Conservation (phyloP, 2,329 filamentous ascomycete species). For the Catunica adiposa region DNA sequence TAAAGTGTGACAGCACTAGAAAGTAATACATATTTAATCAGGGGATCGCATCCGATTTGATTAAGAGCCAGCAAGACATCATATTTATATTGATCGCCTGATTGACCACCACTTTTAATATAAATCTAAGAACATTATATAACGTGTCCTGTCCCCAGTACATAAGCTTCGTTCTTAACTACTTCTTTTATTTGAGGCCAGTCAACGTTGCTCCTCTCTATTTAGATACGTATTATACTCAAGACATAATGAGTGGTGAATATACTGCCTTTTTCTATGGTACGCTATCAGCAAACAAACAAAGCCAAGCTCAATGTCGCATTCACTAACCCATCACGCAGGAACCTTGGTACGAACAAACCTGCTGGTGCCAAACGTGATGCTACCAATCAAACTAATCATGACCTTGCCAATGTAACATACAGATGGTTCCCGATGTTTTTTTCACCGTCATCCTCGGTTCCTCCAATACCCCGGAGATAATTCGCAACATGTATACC, state of each 20-base stretch:
- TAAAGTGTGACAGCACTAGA: no score
- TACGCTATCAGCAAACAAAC: conserved; percentile 18
- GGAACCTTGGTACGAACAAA: conserved; percentile 23
- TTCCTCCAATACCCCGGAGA: conserved; percentile 29
- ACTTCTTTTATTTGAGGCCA: no score
- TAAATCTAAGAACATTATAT: no score
- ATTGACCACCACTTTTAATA: no score
- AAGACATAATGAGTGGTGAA: conserved; percentile 10
- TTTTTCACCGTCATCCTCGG: conserved; percentile 74
- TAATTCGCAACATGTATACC: conserved; percentile 38
- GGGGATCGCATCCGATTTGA: no score
- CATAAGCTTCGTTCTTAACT: no score
- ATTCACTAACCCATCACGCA: conserved; percentile 12
- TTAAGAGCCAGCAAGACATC: no score
- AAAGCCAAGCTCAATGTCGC: background rate
- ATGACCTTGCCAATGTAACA: conserved; percentile 16
- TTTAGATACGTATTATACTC: no score
- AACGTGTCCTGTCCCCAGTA: no score
- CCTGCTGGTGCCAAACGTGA: background rate
- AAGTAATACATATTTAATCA: no score
- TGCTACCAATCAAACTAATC: background rate
- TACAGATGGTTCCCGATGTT: conserved; percentile 64
- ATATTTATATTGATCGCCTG: no score
- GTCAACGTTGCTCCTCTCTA: no score
- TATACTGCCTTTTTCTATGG: conserved; percentile 24